Conservation (phyloP, 371 early-diverging fungal species). For the Parasitella parasitica region DNA sequence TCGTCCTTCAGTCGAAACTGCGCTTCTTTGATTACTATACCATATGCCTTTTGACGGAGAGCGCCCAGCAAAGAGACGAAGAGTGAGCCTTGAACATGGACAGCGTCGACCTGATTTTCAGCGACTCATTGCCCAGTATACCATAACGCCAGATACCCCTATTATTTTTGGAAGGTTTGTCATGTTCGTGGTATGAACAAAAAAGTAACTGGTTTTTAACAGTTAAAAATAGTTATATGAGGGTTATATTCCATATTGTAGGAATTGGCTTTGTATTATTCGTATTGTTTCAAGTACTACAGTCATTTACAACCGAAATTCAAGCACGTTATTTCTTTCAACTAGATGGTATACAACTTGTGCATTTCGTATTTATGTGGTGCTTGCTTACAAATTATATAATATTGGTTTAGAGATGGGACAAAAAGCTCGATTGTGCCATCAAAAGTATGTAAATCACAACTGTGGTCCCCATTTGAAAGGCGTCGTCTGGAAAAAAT, state of each 20-base stretch:
- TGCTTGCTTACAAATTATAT: not conserved
- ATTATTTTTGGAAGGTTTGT: constrained; percentile 8
- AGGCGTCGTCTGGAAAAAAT: constrained; percentile 9
- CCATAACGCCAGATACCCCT: constrained; percentile 5
- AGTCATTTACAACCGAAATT: not conserved
- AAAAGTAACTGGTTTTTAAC: too few relatives aligned
- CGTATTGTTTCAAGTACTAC: not conserved
- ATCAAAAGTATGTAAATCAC: constrained; percentile 8
- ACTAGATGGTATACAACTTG: not conserved
- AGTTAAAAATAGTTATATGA: constrained; percentile 1
- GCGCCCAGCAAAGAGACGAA: not conserved
- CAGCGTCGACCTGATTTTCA: not conserved
- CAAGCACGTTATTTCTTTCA: not conserved
- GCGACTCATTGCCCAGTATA: not conserved
- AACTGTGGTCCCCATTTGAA: constrained; percentile 15
- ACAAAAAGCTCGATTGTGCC: constrained; percentile 6
- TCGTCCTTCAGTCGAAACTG: not conserved
- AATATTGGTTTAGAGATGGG: not conserved
- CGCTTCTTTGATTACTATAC: too few relatives aligned
- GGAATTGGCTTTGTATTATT: not conserved
- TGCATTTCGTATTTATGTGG: too few relatives aligned
- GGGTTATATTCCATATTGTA: not conserved
- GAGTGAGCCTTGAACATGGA: not conserved
- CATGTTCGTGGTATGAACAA: too few relatives aligned
- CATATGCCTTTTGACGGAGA: not conserved